A percentile compares a stretch with the other conserved stretches of the same genome.
Evolutionary conservation across 768 basidiomycete genomes (phyloP).

Genomic region (Panus rudis): DNA sequence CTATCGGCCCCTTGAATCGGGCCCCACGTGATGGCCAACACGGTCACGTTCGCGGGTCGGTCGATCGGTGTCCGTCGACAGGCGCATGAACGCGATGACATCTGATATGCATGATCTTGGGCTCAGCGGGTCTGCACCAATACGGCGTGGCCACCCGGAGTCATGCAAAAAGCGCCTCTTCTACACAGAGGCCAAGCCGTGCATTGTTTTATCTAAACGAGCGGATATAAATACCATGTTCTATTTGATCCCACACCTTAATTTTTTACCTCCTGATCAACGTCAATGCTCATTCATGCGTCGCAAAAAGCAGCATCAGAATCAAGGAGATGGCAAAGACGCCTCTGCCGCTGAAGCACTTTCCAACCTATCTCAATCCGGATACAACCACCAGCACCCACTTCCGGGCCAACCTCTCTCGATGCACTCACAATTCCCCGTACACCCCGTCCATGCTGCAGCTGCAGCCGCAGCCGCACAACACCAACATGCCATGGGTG

Average conservation of each 20-base stretch:
- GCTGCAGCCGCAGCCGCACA: slow-evolving; percentile 9
- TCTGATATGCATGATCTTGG: not conserved
- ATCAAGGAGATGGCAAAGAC: slow-evolving; percentile 49
- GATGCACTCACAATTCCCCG: slow-evolving; percentile 12
- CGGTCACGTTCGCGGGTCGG: slow-evolving; percentile 14
- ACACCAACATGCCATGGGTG: slow-evolving; percentile 10
- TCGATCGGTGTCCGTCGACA: not conserved
- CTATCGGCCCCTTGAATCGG: not conserved
- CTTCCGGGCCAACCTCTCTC: slow-evolving; percentile 15
- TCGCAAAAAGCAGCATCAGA: slow-evolving; percentile 14
- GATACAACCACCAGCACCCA: slow-evolving; percentile 17
- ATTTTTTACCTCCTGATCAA: slow-evolving; percentile 28
- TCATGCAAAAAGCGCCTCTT: not conserved
- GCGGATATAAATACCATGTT: not conserved
- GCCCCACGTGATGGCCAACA: slow-evolving; percentile 12
- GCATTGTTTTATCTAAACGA: not conserved
- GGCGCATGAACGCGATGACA: not conserved
- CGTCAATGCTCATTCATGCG: not conserved
- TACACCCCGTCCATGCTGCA: too few relatives aligned
- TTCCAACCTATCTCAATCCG: slow-evolving; percentile 44
- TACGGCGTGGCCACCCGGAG: not conserved
- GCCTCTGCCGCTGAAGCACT: slow-evolving; percentile 51
- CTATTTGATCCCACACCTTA: slow-evolving; percentile 4
- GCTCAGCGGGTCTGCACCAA: not conserved
- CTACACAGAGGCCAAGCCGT: not conserved